Evolutionary conservation across 345 rosid genomes (phyloP).

Genomic region (Abelmoschus esculentus): DNA sequence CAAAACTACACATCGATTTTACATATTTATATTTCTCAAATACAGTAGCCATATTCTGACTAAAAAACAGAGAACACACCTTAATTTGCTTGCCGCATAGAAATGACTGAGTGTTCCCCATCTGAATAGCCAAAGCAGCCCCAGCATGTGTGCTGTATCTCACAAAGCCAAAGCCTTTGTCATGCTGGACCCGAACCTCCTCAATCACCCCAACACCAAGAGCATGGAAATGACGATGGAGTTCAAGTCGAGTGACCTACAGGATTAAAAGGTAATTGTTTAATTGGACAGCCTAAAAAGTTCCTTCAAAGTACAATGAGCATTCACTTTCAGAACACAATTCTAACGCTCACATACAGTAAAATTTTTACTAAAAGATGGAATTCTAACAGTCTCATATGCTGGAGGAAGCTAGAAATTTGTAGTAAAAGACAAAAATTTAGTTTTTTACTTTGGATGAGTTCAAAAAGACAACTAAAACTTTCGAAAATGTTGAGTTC

Average conservation of each 20-base stretch:
- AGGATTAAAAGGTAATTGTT: not conserved
- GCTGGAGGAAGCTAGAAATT: no score
- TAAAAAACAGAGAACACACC: conserved; percentile 31
- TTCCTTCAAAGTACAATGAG: not conserved
- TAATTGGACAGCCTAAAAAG: not conserved
- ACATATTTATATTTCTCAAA: not conserved
- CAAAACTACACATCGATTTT: not conserved
- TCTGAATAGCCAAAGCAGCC: conserved; percentile 86
- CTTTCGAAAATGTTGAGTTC: not conserved
- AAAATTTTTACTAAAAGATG: not conserved
- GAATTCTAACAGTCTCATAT: not conserved
- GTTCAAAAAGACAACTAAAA: no score
- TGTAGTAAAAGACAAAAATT: no score
- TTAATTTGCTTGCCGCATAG: conserved; percentile 80
- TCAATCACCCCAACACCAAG: conserved; percentile 91
- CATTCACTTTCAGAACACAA: not conserved
- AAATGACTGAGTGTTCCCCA: conserved; percentile 75
- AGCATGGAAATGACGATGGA: conserved; percentile 82
- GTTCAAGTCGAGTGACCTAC: conserved; percentile 85
- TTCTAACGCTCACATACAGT: not conserved
- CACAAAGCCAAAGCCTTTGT: conserved; percentile 96
- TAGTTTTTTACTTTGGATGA: no score
- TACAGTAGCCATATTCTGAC: not conserved
- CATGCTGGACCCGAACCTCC: conserved; percentile 91
- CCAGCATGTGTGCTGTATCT: conserved; percentile 77